Evolutionary conservation across 352 stramenopile species (phyloP).

Genomic region (Pythium insidiosum): DNA sequence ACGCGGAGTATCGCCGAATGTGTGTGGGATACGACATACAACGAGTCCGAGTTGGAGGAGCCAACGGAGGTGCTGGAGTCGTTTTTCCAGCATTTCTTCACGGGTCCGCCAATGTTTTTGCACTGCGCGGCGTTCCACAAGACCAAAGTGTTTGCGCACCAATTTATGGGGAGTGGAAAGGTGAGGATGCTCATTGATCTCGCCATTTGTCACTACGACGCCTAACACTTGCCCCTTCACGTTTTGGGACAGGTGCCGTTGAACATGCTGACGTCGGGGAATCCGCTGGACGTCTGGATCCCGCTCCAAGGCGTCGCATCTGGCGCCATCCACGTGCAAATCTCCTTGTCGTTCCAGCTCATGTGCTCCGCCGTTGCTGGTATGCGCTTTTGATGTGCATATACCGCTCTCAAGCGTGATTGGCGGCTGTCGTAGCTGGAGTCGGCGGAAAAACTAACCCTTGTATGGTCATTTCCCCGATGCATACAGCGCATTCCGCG

Average conservation of each 20-base stretch:
- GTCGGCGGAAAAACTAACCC: slow-evolving; percentile 10
- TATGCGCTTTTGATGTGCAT: not conserved
- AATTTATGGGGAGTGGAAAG: slow-evolving; percentile 65
- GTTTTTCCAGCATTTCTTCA: slow-evolving; percentile 54
- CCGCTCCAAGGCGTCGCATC: slow-evolving; percentile 47
- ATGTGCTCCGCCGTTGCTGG: slow-evolving; percentile 60
- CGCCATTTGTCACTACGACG: too few species aligned
- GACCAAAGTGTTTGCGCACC: slow-evolving; percentile 67
- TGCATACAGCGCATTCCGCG: slow-evolving; percentile 21
- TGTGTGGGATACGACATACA: slow-evolving; percentile 31
- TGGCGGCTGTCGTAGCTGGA: too few species aligned
- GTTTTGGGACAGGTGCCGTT: too few species aligned
- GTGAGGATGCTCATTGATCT: too few species aligned
- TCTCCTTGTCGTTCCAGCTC: slow-evolving; percentile 72
- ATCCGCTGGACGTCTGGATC: slow-evolving; percentile 64
- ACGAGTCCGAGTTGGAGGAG: slow-evolving; percentile 18
- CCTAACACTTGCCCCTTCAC: too few species aligned
- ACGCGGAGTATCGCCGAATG: slow-evolving; percentile 1
- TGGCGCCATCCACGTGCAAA: slow-evolving; percentile 43
- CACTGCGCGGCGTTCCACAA: slow-evolving; percentile 70
- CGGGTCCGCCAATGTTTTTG: slow-evolving; percentile 45
- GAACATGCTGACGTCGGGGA: slow-evolving; percentile 38
- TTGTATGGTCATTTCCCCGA: slow-evolving; percentile 18
- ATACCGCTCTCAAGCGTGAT: too few species aligned
- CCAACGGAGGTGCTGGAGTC: slow-evolving; percentile 39